Conservation (phyloP, 768 basidiomycete genomes). For the Suillus americanus region DNA sequence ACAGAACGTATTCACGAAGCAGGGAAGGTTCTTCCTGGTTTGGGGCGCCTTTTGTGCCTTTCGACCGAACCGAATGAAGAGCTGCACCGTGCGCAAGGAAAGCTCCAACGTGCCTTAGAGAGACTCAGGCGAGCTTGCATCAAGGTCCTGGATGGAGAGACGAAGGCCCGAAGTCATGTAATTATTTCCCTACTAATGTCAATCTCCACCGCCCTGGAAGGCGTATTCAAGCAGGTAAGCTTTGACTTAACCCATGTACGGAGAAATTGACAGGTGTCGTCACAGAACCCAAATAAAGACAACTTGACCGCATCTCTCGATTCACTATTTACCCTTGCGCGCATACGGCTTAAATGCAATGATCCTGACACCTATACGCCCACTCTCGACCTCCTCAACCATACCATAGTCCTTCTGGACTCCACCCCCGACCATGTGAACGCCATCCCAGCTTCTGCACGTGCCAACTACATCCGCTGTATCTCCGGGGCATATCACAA, state of each 20-base stretch:
- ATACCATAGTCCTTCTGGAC: constrained; percentile 35
- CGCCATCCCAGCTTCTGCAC: constrained; percentile 25
- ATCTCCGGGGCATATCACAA: constrained; percentile 73
- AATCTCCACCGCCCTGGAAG: constrained; percentile 34
- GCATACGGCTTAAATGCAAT: constrained; percentile 37
- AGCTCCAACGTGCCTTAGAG: constrained; percentile 63
- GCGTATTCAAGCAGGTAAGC: constrained; percentile 30
- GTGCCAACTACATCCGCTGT: constrained; percentile 63
- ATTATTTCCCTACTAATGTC: constrained; percentile 35
- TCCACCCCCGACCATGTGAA: constrained; percentile 9
- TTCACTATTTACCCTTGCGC: constrained; percentile 54
- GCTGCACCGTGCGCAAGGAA: constrained; percentile 40
- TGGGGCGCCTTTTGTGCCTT: constrained; percentile 16
- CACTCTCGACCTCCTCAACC: constrained; percentile 47
- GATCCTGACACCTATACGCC: constrained; percentile 47
- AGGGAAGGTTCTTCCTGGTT: constrained; percentile 17
- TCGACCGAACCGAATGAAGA: constrained; percentile 30
- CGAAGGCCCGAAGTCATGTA: constrained; percentile 8
- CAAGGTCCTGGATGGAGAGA: constrained; percentile 43
- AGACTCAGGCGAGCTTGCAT: constrained; percentile 51
- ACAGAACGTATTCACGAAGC: constrained; percentile 23
- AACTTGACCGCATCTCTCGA: constrained; percentile 49
- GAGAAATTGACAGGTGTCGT: neutral
- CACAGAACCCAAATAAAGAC: constrained; percentile 31
- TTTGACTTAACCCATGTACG: neutral